Evolutionary conservation across 2,329 filamentous ascomycete genomes (phyloP).

Genomic region (Stemphylium vesicarium): DNA sequence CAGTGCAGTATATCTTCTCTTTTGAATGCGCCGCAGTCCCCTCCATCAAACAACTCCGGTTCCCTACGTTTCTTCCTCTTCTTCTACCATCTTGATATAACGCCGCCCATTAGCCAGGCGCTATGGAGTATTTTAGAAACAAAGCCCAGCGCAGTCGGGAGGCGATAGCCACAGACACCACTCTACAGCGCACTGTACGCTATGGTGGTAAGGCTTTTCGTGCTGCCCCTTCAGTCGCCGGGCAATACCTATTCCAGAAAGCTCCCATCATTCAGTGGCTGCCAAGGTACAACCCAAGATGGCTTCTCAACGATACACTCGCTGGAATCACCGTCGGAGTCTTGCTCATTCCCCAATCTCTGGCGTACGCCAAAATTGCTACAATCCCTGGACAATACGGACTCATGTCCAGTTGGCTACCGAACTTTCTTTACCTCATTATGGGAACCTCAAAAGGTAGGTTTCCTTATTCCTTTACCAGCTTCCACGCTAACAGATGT

Average conservation of each 20-base stretch:
- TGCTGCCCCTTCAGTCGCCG: conserved; percentile 59
- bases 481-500: conserved; percentile 43
- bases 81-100: background rate
- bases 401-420: conserved; percentile 91
- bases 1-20: conserved; percentile 11
- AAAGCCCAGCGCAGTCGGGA: conserved; percentile 21
- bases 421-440: conserved; percentile 95
- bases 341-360: conserved; percentile 88
- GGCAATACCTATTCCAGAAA: conserved; percentile 65
- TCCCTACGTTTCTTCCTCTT: background rate
- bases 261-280: conserved; percentile 69
- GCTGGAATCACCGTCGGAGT: conserved; percentile 73
- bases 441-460: conserved; percentile 70
- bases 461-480: background rate
- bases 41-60: background rate
- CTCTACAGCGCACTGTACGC: conserved; percentile 33
- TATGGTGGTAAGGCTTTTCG: conserved; percentile 43
- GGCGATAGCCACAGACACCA: conserved; percentile 35
- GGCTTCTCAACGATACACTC: conserved; percentile 67
- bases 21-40: background rate
- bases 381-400: conserved; percentile 86
- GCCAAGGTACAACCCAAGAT: conserved; percentile 65
- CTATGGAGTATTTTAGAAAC: conserved; percentile 34
- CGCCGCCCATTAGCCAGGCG: background rate
- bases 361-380: conserved; percentile 95